Evolutionary conservation across 192 early-diverging fungal genomes (phyloP).

Genomic region (Backusella psychrophila): DNA sequence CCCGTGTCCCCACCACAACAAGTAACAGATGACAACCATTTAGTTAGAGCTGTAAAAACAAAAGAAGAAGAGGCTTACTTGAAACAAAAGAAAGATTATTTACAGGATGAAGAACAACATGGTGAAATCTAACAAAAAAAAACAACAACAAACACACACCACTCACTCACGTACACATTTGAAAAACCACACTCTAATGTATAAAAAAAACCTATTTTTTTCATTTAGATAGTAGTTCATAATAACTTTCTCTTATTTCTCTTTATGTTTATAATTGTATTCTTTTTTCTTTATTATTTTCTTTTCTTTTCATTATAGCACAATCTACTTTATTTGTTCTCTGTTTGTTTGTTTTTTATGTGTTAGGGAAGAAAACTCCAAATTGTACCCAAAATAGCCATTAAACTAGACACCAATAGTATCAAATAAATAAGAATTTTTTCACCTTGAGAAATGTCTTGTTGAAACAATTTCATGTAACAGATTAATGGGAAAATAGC

Average conservation of each 20-base stretch:
- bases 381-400: conserved; percentile 23
- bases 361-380: conserved; percentile 30
- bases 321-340: not conserved
- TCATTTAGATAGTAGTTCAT: not conserved
- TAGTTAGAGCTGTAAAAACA: conserved; percentile 25
- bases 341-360: not conserved
- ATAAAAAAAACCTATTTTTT: conserved; percentile 5
- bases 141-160: not conserved
- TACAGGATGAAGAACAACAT: conserved; percentile 23
- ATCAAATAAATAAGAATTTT: conserved; percentile 9
- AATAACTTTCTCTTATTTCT: conserved; percentile 1
- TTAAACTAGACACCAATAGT: conserved; percentile 9
- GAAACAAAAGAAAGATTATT: conserved; percentile 10
- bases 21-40: conserved; percentile 11
- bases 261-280: conserved; percentile 10
- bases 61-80: conserved; percentile 19
- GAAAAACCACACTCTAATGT: not conserved
- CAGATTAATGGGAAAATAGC: conserved; percentile 39
- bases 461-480: conserved; percentile 24
- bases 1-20: not conserved
- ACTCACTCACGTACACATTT: not conserved
- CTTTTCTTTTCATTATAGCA: not conserved
- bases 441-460: conserved; percentile 9
- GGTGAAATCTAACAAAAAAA: conserved; percentile 24
- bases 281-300: not conserved